These are phyloP conservation scores for Serendipita vermifera DNA, from an alignment of 768 basidiomycete genomes.

Conservation along the genomic window DNA sequence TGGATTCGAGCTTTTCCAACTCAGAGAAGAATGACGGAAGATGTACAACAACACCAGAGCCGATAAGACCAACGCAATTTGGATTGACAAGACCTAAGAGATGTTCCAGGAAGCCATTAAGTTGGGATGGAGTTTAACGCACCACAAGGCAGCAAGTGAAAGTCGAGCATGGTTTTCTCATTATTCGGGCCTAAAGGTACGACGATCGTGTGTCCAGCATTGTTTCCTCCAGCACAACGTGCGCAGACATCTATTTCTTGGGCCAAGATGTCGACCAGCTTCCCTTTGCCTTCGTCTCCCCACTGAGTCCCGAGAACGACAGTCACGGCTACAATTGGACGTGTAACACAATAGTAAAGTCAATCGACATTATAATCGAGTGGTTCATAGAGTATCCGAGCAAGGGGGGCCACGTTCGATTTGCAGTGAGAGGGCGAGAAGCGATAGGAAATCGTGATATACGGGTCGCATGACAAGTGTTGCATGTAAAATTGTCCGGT, in stretches of 20 bases:
- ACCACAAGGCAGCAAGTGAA: constrained; percentile 93
- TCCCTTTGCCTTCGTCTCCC: constrained; percentile 91
- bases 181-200: constrained; percentile 56
- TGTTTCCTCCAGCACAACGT: constrained; percentile 95
- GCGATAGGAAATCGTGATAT: no score
- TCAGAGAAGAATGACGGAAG: constrained; percentile 90
- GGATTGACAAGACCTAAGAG: constrained; percentile 73
- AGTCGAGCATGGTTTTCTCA: constrained; percentile 75
- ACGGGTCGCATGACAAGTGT: background rate
- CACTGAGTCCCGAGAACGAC: constrained; percentile 82
- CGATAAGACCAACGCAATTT: constrained; percentile 73
- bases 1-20: constrained; percentile 67
- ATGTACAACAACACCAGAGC: constrained; percentile 92
- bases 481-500: no score
- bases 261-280: constrained; percentile 92
- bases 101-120: background rate
- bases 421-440: no score
- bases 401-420: no score
- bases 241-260: constrained; percentile 86
- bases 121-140: constrained; percentile 20
- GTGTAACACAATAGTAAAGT: background rate
- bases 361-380: no score
- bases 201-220: constrained; percentile 97
- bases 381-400: no score
- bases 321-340: constrained; percentile 31